Evolutionary conservation across 1,284 basidiomycete genomes (phyloP).

Genomic region (Lentinus polychrous): DNA sequence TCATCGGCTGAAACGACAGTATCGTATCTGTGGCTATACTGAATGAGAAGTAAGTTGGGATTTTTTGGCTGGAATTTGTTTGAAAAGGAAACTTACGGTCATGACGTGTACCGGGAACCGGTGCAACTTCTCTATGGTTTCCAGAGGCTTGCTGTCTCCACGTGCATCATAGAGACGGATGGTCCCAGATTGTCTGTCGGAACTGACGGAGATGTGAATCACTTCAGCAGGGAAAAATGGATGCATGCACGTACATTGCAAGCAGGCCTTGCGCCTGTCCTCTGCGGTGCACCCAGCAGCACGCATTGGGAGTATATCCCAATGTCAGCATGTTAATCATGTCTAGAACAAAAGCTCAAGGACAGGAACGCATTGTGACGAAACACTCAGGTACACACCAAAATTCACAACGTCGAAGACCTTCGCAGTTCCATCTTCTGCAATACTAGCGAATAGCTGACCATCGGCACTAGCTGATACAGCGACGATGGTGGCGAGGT

Average conservation of each 20-base stretch:
- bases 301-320: constrained; percentile 76
- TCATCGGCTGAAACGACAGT: constrained; percentile 94
- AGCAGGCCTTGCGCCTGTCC: constrained; percentile 86
- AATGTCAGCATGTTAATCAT: constrained; percentile 99
- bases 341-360: constrained; percentile 42
- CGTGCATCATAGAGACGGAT: constrained; percentile 93
- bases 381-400: constrained; percentile 12
- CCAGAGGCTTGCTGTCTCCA: constrained; percentile 73
- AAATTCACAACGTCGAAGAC: constrained; percentile 94
- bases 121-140: constrained; percentile 75
- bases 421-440: constrained; percentile 82
- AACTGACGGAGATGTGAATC: constrained; percentile 40
- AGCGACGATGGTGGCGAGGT: constrained; percentile 73
- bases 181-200: constrained; percentile 67
- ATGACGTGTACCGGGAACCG: constrained; percentile 87
- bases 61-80: neutral
- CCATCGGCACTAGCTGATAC: constrained; percentile 92
- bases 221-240: neutral
- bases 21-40: constrained; percentile 91
- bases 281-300: constrained; percentile 89
- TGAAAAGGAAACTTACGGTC: constrained; percentile 51
- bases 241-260: constrained; percentile 60
- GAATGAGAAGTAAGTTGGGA: constrained; percentile 7
- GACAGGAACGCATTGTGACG: neutral
- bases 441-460: constrained; percentile 83